Conservation (phyloP, 75 land plant genomes). For the Adiantum capillusveneris region DNA sequence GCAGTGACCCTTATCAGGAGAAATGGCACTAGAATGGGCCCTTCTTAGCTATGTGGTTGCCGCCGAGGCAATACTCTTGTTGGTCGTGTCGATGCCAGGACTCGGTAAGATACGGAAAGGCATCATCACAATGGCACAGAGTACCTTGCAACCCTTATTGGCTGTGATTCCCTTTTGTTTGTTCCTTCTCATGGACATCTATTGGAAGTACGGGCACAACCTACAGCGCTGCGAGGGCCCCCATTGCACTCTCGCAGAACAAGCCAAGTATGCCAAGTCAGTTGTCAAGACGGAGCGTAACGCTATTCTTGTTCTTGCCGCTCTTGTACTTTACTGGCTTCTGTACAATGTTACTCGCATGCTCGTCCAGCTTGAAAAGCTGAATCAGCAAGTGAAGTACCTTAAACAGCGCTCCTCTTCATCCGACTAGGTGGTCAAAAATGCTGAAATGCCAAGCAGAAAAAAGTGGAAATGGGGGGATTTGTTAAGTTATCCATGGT, state of each 20-base stretch:
- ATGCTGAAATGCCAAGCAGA: too few relatives aligned
- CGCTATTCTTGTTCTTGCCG: slow-evolving; percentile 49
- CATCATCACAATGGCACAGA: slow-evolving; percentile 58
- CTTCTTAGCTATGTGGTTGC: slow-evolving; percentile 64
- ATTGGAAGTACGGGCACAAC: slow-evolving; percentile 94
- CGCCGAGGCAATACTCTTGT: slow-evolving; percentile 74
- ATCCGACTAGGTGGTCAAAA: too few relatives aligned
- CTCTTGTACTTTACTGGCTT: slow-evolving; percentile 69
- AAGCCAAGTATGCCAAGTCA: slow-evolving; percentile 58
- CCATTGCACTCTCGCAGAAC: slow-evolving; percentile 47
- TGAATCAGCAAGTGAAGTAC: too few relatives aligned
- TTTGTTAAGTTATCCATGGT: too few relatives aligned
- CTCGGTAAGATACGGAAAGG: slow-evolving; percentile 64
- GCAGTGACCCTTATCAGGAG: too few relatives aligned
- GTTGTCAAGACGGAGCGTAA: slow-evolving; percentile 72
- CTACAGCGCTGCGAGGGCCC: slow-evolving; percentile 35
- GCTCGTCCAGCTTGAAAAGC: too few relatives aligned
- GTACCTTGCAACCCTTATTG: slow-evolving; percentile 70
- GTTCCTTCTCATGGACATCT: slow-evolving; percentile 75
- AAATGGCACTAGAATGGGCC: slow-evolving; percentile 88
- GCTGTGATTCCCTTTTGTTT: slow-evolving; percentile 76
- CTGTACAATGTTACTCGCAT: slow-evolving; percentile 50
- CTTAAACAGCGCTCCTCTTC: too few relatives aligned
- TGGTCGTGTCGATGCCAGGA: slow-evolving; percentile 74
- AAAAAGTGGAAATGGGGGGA: too few relatives aligned